These are phyloP conservation scores for Talaromyces stipitatus DNA, from an alignment of 495 filamentous ascomycete genomes.

Conservation along the genomic window DNA sequence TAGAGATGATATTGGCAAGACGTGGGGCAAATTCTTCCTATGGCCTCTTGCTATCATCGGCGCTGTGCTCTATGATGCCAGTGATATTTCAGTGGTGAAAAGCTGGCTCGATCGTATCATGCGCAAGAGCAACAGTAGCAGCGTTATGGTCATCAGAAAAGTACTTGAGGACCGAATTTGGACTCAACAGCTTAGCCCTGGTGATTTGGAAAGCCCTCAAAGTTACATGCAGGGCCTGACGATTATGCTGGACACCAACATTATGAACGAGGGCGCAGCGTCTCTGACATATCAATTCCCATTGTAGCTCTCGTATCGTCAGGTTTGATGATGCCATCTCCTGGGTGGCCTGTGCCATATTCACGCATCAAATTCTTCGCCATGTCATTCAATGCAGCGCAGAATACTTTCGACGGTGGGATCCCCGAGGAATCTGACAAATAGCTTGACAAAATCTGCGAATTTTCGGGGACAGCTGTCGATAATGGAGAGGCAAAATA, in stretches of 20 bases:
- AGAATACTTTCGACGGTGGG: background rate
- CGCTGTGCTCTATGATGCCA: background rate
- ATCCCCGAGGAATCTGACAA: too few relatives aligned
- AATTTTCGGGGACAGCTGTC: too few relatives aligned
- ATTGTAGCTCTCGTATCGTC: background rate
- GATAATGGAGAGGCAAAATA: too few relatives aligned
- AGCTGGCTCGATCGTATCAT: conserved; percentile 2
- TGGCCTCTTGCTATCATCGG: conserved; percentile 4
- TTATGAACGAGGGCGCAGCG: background rate
- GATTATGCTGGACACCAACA: background rate
- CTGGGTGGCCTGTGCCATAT: too few relatives aligned
- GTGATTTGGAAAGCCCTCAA: background rate
- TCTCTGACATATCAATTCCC: background rate
- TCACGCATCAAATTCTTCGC: background rate
- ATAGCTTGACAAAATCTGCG: too few relatives aligned
- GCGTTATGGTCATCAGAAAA: background rate
- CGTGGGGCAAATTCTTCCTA: conserved; percentile 4
- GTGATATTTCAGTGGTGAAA: background rate
- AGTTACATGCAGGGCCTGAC: background rate
- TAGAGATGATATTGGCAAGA: background rate
- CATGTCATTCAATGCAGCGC: background rate
- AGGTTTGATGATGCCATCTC: background rate
- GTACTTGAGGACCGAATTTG: background rate
- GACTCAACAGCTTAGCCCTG: background rate
- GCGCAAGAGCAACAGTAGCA: background rate